Base-by-base conservation (phyloP, 495 filamentous ascomycete species). In the Penicillium silybi region DNA sequence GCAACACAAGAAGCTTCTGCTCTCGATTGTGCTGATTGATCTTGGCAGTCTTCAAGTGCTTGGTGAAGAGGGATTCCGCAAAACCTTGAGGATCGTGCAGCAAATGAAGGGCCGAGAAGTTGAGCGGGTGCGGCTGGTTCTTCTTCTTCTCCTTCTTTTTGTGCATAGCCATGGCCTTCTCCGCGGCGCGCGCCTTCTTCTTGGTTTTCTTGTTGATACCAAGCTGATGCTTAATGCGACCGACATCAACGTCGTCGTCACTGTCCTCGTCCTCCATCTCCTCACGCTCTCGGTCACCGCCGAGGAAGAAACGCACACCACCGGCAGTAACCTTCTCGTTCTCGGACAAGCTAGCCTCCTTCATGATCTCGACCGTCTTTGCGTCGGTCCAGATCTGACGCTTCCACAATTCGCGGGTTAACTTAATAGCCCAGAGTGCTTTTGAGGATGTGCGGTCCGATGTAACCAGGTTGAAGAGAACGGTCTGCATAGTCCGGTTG, bases 51-150 rank as follows among this genome's bases (percentile, higher is more conserved):
- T 96, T 90, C 19, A 97, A 71, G 64, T 99, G 93, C 65, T 90
- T 96, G 32, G 83, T 81, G 69, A 97, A 99, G 1, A 99, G 75
- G 41, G 79, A 75, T 65, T 99, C 95, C 18, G 92, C 90, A 63
- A 96, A 97, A 1, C 88, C 89, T 61, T 99, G 95, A 1, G 95
- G 92, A 62, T 97, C 95, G 66, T 96, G 88, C 4, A 99, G 78
- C 13, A 99, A 79, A 65, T 97, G 93, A n/a, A 89, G 81, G n/a
- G 95, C 95, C 0, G 92, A 96, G 71, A 99, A 99, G 73, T 99
- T 97, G 19, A 97, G 79, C 0, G 86, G 83, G 61, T 92, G 88
- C 0, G 89, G 87, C 46, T 88, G 80, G 44, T 82, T 85, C 81
- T 96, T 96, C 75, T 92, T 95, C 62, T 81, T 83, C 66, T 95